phyloP scores from a whole-genome alignment of 768 basidiomycete species.

The Calocera cornea region DNA sequence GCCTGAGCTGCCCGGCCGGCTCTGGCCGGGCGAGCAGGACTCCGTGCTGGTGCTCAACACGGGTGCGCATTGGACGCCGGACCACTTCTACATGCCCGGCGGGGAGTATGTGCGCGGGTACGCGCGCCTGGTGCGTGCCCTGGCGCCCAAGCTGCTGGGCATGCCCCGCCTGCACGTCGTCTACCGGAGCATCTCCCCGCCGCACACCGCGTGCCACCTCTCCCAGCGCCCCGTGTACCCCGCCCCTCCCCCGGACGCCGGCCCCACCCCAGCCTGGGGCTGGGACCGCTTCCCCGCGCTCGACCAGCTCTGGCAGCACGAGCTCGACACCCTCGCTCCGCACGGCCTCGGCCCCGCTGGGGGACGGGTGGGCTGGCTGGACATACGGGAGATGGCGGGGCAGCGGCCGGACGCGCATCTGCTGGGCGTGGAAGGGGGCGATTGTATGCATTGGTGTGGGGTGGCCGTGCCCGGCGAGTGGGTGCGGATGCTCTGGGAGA shows the following conservation, averaged over 20 bases:
- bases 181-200: background rate
- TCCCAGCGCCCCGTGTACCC: background rate
- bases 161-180: background rate
- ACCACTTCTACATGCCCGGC: background rate
- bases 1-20: background rate
- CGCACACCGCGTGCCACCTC: background rate
- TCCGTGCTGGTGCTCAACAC: background rate
- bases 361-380: background rate
- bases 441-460: constrained; percentile 1
- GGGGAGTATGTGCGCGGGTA: background rate
- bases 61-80: background rate
- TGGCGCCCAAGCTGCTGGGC: background rate
- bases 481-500: background rate
- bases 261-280: background rate
- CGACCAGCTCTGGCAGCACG: background rate
- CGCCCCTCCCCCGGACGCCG: background rate
- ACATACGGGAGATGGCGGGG: background rate
- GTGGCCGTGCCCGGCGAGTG: background rate
- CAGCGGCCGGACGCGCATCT: background rate
- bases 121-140: background rate
- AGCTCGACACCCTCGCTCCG: background rate
- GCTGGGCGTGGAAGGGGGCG: background rate
- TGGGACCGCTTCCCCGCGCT: background rate
- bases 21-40: background rate
- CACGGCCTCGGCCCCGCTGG: background rate